Conservation (phyloP, 352 stramenopile species). For the Phytopythium litorale region DNA sequence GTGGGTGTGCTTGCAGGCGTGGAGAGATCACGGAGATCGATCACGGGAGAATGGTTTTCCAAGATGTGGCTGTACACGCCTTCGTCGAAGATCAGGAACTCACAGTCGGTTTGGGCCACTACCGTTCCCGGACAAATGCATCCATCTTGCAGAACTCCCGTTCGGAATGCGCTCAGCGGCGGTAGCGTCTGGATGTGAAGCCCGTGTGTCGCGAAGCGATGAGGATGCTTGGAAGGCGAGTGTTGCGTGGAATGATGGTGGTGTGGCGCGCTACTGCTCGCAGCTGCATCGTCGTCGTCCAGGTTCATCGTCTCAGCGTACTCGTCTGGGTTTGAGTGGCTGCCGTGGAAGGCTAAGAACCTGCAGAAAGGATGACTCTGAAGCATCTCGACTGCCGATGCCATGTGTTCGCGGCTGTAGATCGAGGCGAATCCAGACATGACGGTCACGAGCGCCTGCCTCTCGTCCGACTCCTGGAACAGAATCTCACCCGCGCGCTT, state of each 20-base stretch:
- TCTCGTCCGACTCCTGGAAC: constrained; percentile 40
- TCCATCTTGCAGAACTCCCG: constrained; percentile 37
- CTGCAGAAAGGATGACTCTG: constrained; percentile 53
- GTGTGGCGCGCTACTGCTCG: background rate
- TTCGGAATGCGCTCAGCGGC: constrained; percentile 48
- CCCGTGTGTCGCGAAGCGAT: constrained; percentile 41
- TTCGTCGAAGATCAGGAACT: constrained; percentile 49
- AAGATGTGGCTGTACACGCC: constrained; percentile 32
- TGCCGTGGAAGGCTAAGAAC: constrained; percentile 27
- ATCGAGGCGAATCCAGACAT: constrained; percentile 50
- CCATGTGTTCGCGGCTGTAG: constrained; percentile 62
- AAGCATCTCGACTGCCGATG: constrained; percentile 56
- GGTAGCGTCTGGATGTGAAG: constrained; percentile 58
- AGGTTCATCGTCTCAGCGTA: constrained; percentile 13
- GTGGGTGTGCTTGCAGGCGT: background rate
- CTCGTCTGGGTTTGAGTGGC: constrained; percentile 27
- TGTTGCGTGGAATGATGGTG: background rate
- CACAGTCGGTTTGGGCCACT: constrained; percentile 50
- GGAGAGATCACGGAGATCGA: constrained; percentile 21
- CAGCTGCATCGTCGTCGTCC: background rate
- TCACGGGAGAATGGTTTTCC: constrained; percentile 22
- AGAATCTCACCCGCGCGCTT: constrained; percentile 48
- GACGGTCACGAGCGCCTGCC: constrained; percentile 34
- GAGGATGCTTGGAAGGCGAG: constrained; percentile 9
- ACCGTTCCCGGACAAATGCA: constrained; percentile 43